Evolutionary conservation across 2,329 filamentous ascomycete genomes (phyloP), one percentile per base, ranked within the genome.

Genomic region (Diaporthe sp.): DNA sequence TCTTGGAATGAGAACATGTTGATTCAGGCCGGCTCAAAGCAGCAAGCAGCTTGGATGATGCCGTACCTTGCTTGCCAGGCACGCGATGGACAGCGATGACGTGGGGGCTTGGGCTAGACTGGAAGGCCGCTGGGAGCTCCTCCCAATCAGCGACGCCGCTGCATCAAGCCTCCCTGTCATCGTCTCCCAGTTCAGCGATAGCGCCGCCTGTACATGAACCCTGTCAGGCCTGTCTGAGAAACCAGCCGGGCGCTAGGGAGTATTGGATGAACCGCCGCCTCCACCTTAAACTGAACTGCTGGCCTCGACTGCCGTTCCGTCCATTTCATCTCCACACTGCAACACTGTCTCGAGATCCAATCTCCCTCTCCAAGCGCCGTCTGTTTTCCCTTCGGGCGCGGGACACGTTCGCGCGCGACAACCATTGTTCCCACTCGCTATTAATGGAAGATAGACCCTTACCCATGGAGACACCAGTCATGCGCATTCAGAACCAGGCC

Each of bases 51-150:
- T 65, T 42, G 2, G 22, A 17, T 28, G 47, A 68, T 68, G 31
- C 17, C 65, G 65, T 42, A 37, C 47, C 65, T 28, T 53, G 47
- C 34, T 31, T n/a, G 15, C 42, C 10, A 44, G 37, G 34, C 58
- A 65, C 61, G 60, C 71, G 71, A 71, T 58, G 51, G 37, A 71
- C 68, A 34, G 25, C 58, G 13, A 73, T 73, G 71, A 65, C 71
- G 71, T 73, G 71, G 47, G 71, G 47, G 58, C 71, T 34, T 65
- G 25, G 25, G 15, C 25, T 10, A 65, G 42, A 39, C 31, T 22
- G 47, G 25, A 47, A 53, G 20, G 49, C 58, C 37, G 47, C 44
- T 55, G 53, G 39, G n/a, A 28, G 28, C 44, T n/a, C 12, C 51
- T 20, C 34, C 68, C 68, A 71, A 71, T 58, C 68, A 71, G 37